Conservation (phyloP, 768 basidiomycete genomes). For the Hericium coralloides region DNA sequence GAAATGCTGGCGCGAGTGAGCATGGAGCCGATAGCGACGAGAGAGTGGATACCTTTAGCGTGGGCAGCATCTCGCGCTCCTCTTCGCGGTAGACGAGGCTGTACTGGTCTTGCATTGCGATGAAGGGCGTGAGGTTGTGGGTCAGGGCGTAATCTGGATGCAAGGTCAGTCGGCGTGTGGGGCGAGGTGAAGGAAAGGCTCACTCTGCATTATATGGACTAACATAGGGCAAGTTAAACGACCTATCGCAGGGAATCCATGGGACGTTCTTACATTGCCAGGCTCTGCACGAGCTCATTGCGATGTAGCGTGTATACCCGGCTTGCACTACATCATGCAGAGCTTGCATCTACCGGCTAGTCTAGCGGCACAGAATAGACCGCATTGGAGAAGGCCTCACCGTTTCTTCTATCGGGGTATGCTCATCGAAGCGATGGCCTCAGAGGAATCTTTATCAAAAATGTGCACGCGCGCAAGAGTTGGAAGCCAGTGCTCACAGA, state of each 20-base stretch:
- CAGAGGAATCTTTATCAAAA: conserved; percentile 6
- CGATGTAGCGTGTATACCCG: conserved; percentile 34
- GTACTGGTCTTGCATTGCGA: conserved; percentile 59
- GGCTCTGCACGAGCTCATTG: conserved; percentile 29
- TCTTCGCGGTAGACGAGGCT: conserved; percentile 52
- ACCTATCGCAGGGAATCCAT: neutral
- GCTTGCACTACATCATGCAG: conserved; percentile 37
- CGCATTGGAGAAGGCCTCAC: conserved; percentile 2
- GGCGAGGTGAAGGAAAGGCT: neutral
- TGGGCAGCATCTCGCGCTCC: conserved; percentile 50
- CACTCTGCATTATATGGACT: conserved; percentile 19
- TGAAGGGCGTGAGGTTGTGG: conserved; percentile 40
- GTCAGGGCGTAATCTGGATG: conserved; percentile 31
- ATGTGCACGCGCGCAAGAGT: neutral
- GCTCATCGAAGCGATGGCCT: conserved; percentile 19
- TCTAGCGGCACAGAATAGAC: neutral
- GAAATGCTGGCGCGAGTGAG: conserved; percentile 12
- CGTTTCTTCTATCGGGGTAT: conserved; percentile 33
- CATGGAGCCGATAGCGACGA: neutral
- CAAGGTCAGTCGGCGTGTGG: neutral
- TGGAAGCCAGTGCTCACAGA: conserved; percentile 18
- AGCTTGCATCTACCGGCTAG: conserved; percentile 28
- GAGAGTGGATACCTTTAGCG: conserved; percentile 21
- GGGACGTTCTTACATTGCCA: conserved; percentile 21
- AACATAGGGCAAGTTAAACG: neutral